A percentile compares a stretch with the other conserved stretches of the same genome.
These are phyloP conservation scores for Nemania serpens DNA, from an alignment of 2,329 filamentous ascomycete genomes.

Conservation along the genomic window DNA sequence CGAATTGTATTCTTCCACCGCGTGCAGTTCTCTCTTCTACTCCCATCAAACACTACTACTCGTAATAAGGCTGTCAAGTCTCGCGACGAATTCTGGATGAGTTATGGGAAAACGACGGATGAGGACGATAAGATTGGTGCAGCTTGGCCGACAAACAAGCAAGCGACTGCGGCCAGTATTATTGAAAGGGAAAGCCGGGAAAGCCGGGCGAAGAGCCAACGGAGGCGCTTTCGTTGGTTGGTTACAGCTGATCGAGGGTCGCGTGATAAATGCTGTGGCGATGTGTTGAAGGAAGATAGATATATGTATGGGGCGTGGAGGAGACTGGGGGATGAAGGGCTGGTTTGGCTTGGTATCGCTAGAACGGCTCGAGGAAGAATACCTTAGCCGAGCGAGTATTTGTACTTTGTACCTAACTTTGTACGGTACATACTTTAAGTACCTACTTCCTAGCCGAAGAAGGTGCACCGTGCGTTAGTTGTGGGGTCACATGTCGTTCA, in stretches of 20 bases:
- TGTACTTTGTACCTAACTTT: no score
- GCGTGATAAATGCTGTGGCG: slow-evolving; percentile 2
- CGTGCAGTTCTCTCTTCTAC: slow-evolving; percentile 17
- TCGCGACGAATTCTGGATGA: not conserved
- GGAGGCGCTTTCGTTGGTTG: not conserved
- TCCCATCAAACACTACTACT: slow-evolving; percentile 26
- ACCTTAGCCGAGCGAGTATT: no score
- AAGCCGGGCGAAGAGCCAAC: slow-evolving; percentile 3
- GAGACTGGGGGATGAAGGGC: slow-evolving; percentile 3
- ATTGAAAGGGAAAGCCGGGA: no score
- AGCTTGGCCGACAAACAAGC: slow-evolving; percentile 4
- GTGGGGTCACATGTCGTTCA: slow-evolving; percentile 18
- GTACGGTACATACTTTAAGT: no score
- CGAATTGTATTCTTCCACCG: slow-evolving; percentile 24
- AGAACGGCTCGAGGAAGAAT: no score
- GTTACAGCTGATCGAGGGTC: not conserved
- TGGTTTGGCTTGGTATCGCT: slow-evolving; percentile 1
- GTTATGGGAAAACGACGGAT: not conserved
- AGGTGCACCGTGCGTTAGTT: slow-evolving; percentile 25
- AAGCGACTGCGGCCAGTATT: not conserved
- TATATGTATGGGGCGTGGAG: slow-evolving; percentile 14
- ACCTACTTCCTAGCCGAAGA: slow-evolving; percentile 8
- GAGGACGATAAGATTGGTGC: not conserved
- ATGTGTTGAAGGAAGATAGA: slow-evolving; percentile 10
- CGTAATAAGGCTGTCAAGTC: slow-evolving; percentile 24